Base-by-base conservation (phyloP, 2,329 filamentous ascomycete genomes). In the Metarhizium robertsii region DNA sequence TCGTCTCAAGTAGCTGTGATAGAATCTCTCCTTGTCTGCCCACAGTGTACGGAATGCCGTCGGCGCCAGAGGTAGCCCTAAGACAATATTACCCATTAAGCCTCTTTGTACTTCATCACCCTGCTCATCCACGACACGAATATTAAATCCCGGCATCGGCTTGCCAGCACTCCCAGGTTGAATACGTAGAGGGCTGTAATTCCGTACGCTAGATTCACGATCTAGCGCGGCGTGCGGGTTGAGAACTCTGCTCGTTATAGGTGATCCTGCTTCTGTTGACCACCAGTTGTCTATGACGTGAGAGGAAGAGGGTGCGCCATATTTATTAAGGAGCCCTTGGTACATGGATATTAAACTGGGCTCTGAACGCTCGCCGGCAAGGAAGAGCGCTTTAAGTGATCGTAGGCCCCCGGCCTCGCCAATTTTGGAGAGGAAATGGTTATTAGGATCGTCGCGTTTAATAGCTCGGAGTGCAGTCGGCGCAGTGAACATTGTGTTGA, bases 101-200 rank as follows among this genome's bases (percentile, higher is more conserved):
- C 20, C 88, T 88, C 34, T 71, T 75, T n/a, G 79, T 69, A 95
- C 76, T 67, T 91, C 86, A 1, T 79, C 77, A 5, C 92, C 92
- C 0, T 83, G 74, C 63, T 96, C 91, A 66, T 95, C 84, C 3
- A 96, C 90, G 14, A 92, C 79, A 16, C 86, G 80, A 3, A 96
- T 86, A 63, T 96, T 89, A 64, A 95, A 96, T 0, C 92, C 92
- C 0, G 91, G 92, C 85, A 95, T 90, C 0, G 91, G 81, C 67
- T 95, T 94, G 0, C 92, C 92, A 5, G 92, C 92, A 58, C 88
- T 92, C 1, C 92, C 92, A 0, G 91, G 88, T 62, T 87, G 91
- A 66, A 92, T 82, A 29, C 81, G 72, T 20, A 20, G 20, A 20
- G 20, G 20, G 20, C 20, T 20, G 20, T 3, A 20, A 20, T 20